These are phyloP conservation scores for Uncinocarpus reesii DNA, from an alignment of 2,329 filamentous ascomycete genomes.

Conservation along the genomic window DNA sequence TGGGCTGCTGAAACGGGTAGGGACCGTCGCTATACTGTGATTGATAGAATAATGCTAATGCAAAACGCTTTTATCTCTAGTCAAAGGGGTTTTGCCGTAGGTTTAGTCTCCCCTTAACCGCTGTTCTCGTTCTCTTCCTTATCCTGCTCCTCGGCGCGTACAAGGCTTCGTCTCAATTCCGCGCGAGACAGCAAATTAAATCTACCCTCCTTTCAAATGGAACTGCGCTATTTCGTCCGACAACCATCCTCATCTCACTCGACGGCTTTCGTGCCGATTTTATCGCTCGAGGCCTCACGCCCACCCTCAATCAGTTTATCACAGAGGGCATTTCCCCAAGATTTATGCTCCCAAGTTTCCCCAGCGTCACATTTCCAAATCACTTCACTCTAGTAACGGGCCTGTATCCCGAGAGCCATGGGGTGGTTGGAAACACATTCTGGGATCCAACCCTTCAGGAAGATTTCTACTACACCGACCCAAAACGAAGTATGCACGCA, in stretches of 20 bases:
- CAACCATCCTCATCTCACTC: slow-evolving; percentile 84
- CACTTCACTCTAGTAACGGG: slow-evolving; percentile 92
- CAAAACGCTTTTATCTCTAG: background rate
- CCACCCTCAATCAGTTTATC: slow-evolving; percentile 67
- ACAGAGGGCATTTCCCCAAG: slow-evolving; percentile 75
- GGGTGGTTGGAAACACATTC: slow-evolving; percentile 86
- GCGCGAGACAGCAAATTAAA: slow-evolving; percentile 21
- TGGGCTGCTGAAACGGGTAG: slow-evolving; percentile 25
- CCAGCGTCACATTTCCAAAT: slow-evolving; percentile 92
- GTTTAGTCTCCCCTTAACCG: slow-evolving; percentile 33
- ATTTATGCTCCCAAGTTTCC: slow-evolving; percentile 91
- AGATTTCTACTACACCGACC: slow-evolving; percentile 82
- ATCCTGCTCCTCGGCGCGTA: slow-evolving; percentile 48
- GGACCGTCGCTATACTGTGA: slow-evolving; percentile 4
- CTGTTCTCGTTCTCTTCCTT: slow-evolving; percentile 45
- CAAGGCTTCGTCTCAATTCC: slow-evolving; percentile 40
- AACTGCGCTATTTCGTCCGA: slow-evolving; percentile 78
- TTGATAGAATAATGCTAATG: slow-evolving; percentile 2
- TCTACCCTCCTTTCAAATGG: slow-evolving; percentile 55
- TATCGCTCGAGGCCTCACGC: slow-evolving; percentile 70
- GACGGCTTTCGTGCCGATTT: slow-evolving; percentile 97
- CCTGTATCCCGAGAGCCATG: slow-evolving; percentile 83
- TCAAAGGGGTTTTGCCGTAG: slow-evolving; percentile 21
- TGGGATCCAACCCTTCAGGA: slow-evolving; percentile 70
- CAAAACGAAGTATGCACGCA: slow-evolving; percentile 61